A percentile compares a stretch with the other conserved stretches of the same genome.
These are phyloP conservation scores for Aquanectria penicillioides DNA, from an alignment of 2,329 filamentous ascomycete genomes.

Conservation along the genomic window DNA sequence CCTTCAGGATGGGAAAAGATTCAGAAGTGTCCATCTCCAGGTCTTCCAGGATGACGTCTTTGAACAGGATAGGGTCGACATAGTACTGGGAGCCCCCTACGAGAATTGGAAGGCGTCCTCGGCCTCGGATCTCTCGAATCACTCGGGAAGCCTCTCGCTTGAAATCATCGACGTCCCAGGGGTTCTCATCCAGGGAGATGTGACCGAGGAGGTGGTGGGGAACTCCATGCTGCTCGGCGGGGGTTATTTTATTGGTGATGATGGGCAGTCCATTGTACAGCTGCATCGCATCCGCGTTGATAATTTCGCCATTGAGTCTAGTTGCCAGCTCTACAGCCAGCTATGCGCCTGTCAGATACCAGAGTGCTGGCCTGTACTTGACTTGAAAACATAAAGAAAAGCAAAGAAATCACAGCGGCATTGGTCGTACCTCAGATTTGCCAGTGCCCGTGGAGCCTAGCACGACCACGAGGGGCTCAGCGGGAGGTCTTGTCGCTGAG, in stretches of 20 bases:
- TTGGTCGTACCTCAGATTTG: slow-evolving; percentile 79
- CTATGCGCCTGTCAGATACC: too few relatives aligned
- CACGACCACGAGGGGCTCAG: slow-evolving; percentile 77
- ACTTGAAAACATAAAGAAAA: too few relatives aligned
- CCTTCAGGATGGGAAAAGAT: slow-evolving; percentile 76
- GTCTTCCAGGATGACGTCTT: slow-evolving; percentile 65
- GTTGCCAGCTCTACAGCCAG: slow-evolving; percentile 88
- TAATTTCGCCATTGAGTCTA: slow-evolving; percentile 88
- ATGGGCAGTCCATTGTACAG: slow-evolving; percentile 92
- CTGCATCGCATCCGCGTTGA: slow-evolving; percentile 99
- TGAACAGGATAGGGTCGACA: slow-evolving; percentile 85
- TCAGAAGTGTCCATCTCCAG: slow-evolving; percentile 47
- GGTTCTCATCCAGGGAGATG: slow-evolving; percentile 77
- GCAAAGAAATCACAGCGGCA: too few relatives aligned
- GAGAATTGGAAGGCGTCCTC: slow-evolving; percentile 86
- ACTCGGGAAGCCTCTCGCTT: slow-evolving; percentile 73
- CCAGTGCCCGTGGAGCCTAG: slow-evolving; percentile 93
- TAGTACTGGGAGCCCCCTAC: slow-evolving; percentile 98
- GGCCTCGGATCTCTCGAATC: slow-evolving; percentile 80
- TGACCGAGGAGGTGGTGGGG: slow-evolving; percentile 89
- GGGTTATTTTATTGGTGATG: slow-evolving; percentile 92
- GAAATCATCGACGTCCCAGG: slow-evolving; percentile 86
- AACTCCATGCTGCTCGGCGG: slow-evolving; percentile 78
- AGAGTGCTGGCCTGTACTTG: too few relatives aligned
- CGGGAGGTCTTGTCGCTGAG: slow-evolving; percentile 47